Evolutionary conservation across 2,329 filamentous ascomycete species (phyloP), one percentile per base, ranked within the genome.

Genomic region (Torrubiella hemipterigena): DNA sequence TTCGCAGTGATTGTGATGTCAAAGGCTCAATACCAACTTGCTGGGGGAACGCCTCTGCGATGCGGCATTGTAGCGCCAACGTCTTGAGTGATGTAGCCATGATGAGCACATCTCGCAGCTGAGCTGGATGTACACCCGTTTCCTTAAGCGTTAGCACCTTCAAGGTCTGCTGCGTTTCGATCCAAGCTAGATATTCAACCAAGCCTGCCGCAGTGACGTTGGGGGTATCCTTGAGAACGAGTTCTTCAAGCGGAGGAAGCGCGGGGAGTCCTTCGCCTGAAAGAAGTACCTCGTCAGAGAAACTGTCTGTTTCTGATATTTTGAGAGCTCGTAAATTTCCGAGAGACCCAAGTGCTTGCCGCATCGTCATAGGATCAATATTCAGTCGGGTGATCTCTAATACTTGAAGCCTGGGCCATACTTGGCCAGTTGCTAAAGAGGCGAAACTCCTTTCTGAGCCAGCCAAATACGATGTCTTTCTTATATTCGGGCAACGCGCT

Each of bases 381-480:
- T 73, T 69, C 36, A 89, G 63, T 38, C 63, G 65, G 35, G 69
- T 67, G 21, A 91, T 59, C 50, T 89, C 82, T 30, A 91, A 50
- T 8, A 83, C 74, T 52, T 86, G 78, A 10, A 91, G 65, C 27
- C 71, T 67, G 28, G 66, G 64, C 82, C 83, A 91, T 31, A 76
- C 52, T 34, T 61, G 71, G 38, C 71, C 75, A 36, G 69, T 66
- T 7, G 74, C 69, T 24, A 95, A 62, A 32, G 70, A 63, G 44
- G 84, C 73, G 34, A 96, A 69, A 46, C 78, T 81, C 34, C 71
- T 71, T 59, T 95, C 89, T 2, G 83, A 71, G 10, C 89, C 89
- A 28, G 65, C 63, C 32, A 73, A 68, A 56, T 93, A 96, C 32
- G 73, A 79, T 84, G 94, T 95, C 58, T 91, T 91, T 41, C 85